Evolutionary conservation across 805 yeast genomes (phyloP), one percentile per base, ranked within the genome.

Genomic region (Pichia phayaonensis): DNA sequence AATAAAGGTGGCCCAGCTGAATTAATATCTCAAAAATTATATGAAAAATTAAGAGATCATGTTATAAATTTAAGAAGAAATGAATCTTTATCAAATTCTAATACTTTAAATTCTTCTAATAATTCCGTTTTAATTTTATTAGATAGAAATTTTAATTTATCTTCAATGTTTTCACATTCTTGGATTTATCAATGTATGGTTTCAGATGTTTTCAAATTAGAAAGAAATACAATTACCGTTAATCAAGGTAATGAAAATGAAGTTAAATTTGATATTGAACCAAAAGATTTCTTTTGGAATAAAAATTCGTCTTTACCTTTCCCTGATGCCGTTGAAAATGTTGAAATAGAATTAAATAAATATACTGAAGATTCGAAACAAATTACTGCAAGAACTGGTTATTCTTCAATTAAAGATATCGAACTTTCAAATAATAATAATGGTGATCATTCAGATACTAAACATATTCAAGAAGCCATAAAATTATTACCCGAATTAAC

Each of bases 241-340:
- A 58, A 56, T 10, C 64, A 65, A n/a, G 66, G 68, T 38, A 83
- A 83, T 57, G 34, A 29, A 29, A 26, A 26, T 26, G 34, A 29
- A 29, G 12, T 12, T 13, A 76, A 80, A 54, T 86, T 84, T 65
- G 99, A 94, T 64, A 76, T 94, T 43, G 99, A 92, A 60, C 96
- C 96, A 27, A 79, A 80, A 51, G 99, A 94, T 71, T 87, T 86
- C 64, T 94, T 94, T 69, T 94, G 99, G 99, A 71, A 69, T 55
- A 75, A 76, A 54, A 90, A 94, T 68, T 75, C 95, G 13, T 84
- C 84, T 46, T 71, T 88, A 51, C 98, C 99, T 39, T 94, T 94
- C 73, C 99, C 99, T 1, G 97, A 92, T 64, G 98, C 95, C n/a
- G 99, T 95, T 34, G 99, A 94, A 66, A 88, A 88, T 67, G 95